Conservation (phyloP, 2,329 filamentous ascomycete genomes). For the Xylariaceae sp. region DNA sequence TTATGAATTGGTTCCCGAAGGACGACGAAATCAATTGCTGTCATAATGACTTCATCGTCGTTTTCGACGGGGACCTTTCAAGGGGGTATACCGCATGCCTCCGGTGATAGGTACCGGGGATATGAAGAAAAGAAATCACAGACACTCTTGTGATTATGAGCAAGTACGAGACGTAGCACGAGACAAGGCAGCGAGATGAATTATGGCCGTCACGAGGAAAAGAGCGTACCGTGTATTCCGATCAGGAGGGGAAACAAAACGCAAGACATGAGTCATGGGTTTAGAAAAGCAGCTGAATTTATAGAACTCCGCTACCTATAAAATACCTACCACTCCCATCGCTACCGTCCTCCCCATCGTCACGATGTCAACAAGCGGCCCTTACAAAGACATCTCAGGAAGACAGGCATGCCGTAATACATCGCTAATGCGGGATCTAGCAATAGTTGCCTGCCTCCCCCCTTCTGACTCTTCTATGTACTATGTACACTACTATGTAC, state of each 20-base stretch:
- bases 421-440: too few relatives aligned
- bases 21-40: not conserved
- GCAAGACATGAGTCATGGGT: not conserved
- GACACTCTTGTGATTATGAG: not conserved
- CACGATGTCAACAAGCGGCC: not conserved
- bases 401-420: not conserved
- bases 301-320: constrained; percentile 6
- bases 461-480: too few relatives aligned
- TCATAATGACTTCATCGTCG: not conserved
- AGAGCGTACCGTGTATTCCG: not conserved
- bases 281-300: constrained; percentile 1
- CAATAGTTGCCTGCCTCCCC: too few relatives aligned
- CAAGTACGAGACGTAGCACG: not conserved
- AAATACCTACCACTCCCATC: not conserved
- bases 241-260: not conserved
- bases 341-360: not conserved
- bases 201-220: not conserved
- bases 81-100: not conserved
- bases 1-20: not conserved
- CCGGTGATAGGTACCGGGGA: not conserved
- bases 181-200: not conserved
- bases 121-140: not conserved
- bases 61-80: not conserved
- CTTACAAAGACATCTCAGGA: not conserved
- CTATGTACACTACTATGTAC: not conserved